Conservation (phyloP, 225 moss, liverwort and hornwort genomes). For the Physcomitrium patens region DNA sequence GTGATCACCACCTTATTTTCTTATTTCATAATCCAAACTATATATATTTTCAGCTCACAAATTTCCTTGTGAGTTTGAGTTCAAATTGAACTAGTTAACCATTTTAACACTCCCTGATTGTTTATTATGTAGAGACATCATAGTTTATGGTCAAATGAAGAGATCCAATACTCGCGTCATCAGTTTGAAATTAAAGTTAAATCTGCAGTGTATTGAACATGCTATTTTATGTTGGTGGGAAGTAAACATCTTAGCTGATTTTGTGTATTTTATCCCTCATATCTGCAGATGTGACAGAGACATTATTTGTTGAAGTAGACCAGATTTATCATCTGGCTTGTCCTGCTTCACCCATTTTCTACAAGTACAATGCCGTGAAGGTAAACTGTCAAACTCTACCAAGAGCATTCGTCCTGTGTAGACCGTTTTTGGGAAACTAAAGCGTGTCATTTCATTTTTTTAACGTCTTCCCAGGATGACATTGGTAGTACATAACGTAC, state of each 20-base stretch:
- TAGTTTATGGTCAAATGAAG: neutral
- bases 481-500: too few relatives aligned
- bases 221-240: neutral
- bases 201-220: neutral
- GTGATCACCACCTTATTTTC: neutral
- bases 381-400: constrained; percentile 11
- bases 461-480: too few relatives aligned
- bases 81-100: neutral
- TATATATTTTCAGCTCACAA: neutral
- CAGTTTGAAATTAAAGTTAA: neutral
- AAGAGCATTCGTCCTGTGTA: neutral
- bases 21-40: neutral
- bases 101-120: neutral
- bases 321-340: constrained; percentile 83
- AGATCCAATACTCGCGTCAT: neutral
- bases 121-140: neutral
- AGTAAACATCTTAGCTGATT: neutral
- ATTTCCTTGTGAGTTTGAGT: neutral
- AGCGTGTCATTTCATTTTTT: too few relatives aligned
- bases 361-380: constrained; percentile 79
- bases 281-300: constrained; percentile 65
- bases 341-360: constrained; percentile 79
- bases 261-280: neutral
- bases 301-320: constrained; percentile 66
- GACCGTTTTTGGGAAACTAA: neutral